phyloP scores from a whole-genome alignment of 495 filamentous ascomycete genomes.

The Podospora tetraspora region DNA sequence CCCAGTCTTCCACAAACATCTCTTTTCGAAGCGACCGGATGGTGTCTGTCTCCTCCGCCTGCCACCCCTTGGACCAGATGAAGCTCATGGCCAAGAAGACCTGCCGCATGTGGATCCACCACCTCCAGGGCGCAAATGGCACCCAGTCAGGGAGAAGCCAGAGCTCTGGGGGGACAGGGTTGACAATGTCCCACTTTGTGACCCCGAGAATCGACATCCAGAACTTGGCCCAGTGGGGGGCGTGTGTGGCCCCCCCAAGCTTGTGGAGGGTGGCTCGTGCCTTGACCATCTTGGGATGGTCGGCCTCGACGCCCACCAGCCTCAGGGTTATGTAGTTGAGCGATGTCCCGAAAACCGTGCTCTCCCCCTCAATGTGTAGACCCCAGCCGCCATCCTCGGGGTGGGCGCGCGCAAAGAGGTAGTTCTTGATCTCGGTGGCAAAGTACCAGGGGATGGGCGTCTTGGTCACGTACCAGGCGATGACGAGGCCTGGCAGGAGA shows the following conservation, averaged over 20 bases:
- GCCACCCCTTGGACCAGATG: slow-evolving; percentile 74
- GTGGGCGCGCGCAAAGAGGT: slow-evolving; percentile 83
- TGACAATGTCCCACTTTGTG: slow-evolving; percentile 85
- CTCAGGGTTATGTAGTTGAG: slow-evolving; percentile 87
- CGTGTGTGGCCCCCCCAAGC: slow-evolving; percentile 77
- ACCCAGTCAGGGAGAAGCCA: slow-evolving; percentile 97
- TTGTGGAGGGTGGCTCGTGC: slow-evolving; percentile 77
- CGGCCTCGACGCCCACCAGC: slow-evolving; percentile 80
- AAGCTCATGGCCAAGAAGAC: slow-evolving; percentile 92
- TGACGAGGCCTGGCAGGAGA: slow-evolving; percentile 76
- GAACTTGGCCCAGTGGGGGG: slow-evolving; percentile 94
- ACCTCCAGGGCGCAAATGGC: slow-evolving; percentile 89
- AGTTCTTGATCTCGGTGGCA: slow-evolving; percentile 85
- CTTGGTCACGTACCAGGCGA: slow-evolving; percentile 87
- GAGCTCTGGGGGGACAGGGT: slow-evolving; percentile 86
- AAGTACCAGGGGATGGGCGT: slow-evolving; percentile 78
- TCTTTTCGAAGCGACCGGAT: slow-evolving; percentile 73
- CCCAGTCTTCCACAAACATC: slow-evolving; percentile 75
- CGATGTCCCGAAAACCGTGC: slow-evolving; percentile 80
- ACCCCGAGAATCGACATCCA: slow-evolving; percentile 82
- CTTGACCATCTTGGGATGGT: slow-evolving; percentile 81
- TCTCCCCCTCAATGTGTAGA: slow-evolving; percentile 92
- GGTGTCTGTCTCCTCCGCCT: slow-evolving; percentile 63
- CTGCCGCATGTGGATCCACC: slow-evolving; percentile 97
- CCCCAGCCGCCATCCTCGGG: slow-evolving; percentile 94